phyloP scores from a whole-genome alignment of 1,284 basidiomycete genomes.

The Austropuccinia psidii region DNA sequence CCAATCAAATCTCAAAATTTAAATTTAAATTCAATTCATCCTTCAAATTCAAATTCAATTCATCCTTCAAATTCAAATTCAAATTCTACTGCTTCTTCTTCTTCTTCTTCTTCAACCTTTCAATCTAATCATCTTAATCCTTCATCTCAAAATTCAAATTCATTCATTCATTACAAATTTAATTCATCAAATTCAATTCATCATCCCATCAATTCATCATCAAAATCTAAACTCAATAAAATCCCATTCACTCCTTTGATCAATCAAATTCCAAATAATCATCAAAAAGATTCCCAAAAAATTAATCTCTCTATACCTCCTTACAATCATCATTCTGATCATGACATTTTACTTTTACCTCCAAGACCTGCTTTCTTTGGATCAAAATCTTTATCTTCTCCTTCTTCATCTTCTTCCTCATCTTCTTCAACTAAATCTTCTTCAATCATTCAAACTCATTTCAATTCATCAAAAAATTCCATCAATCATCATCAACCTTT shows the following conservation, averaged over 20 bases:
- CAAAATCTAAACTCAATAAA: not conserved
- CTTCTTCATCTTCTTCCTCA: not conserved
- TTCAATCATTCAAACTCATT: not conserved
- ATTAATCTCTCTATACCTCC: not conserved
- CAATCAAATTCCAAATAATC: not conserved
- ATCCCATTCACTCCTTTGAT: not conserved
- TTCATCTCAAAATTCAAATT: not conserved
- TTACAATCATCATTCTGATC: not conserved
- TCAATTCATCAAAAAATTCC: too few species aligned
- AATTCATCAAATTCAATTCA: not conserved
- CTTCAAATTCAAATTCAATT: not conserved
- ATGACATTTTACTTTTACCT: constrained; percentile 4
- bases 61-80: not conserved
- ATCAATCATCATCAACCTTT: too few species aligned
- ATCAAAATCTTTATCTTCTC: not conserved
- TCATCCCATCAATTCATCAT: not conserved
- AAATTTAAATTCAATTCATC: not conserved
- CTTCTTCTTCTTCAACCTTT: too few species aligned
- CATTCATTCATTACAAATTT: not conserved
- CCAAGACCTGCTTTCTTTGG: constrained; percentile 34
- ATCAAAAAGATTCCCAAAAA: not conserved
- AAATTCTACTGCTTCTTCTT: too few species aligned
- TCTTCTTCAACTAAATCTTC: not conserved
- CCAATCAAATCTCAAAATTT: not conserved
- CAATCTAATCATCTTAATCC: not conserved